phyloP scores from a whole-genome alignment of 805 yeast genomes.

The Spathaspora arborariae region DNA sequence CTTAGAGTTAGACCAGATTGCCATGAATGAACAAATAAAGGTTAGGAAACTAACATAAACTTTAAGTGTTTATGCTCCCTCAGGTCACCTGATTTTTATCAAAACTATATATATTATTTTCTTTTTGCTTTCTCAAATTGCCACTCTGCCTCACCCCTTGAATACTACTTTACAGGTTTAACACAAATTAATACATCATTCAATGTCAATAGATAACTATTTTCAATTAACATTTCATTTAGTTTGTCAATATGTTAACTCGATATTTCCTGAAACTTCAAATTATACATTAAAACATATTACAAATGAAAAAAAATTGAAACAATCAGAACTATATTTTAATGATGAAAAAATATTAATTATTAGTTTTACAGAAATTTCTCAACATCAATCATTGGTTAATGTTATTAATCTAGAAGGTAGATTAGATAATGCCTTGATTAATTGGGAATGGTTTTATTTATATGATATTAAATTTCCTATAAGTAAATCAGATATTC shows the following conservation, averaged over 20 bases:
- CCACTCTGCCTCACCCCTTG: background rate
- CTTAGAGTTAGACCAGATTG: too few species aligned
- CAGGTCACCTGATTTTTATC: too few species aligned
- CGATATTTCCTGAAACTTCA: slow-evolving; percentile 8
- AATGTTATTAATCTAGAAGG: slow-evolving; percentile 8
- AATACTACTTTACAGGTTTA: background rate
- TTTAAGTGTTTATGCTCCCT: too few species aligned
- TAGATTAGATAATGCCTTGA: slow-evolving; percentile 16
- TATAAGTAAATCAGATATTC: slow-evolving; percentile 17
- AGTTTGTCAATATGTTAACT: slow-evolving; percentile 17
- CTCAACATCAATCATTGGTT: slow-evolving; percentile 8
- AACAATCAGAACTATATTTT: slow-evolving; percentile 11
- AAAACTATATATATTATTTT: too few species aligned
- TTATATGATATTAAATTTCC: slow-evolving; percentile 18
- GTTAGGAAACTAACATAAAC: too few species aligned
- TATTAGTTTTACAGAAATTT: slow-evolving; percentile 9
- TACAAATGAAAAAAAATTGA: slow-evolving; percentile 8
- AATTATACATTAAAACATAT: slow-evolving; percentile 6
- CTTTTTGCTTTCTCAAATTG: too few species aligned
- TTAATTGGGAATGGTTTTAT: slow-evolving; percentile 20
- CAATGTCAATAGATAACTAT: slow-evolving; percentile 15
- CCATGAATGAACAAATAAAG: too few species aligned
- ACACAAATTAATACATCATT: too few species aligned
- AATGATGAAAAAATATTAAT: slow-evolving; percentile 4
- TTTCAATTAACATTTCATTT: slow-evolving; percentile 20